These are phyloP conservation scores for Casuarina equisetifolia DNA, from an alignment of 306 rosid genomes.

Conservation along the genomic window DNA sequence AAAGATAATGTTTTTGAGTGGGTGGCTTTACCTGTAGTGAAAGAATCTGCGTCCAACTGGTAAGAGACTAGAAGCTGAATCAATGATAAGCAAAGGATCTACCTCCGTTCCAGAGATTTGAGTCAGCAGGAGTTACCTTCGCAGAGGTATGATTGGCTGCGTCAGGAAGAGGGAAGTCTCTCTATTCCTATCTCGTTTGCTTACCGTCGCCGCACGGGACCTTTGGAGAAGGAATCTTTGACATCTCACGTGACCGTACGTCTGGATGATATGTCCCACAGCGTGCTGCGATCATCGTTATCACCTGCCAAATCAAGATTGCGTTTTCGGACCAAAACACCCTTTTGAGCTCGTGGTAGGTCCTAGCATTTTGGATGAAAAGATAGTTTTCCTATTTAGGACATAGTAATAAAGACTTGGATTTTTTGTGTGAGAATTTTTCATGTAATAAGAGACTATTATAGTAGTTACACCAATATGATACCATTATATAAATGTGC, in stretches of 20 bases:
- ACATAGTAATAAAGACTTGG: no score
- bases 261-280: no score
- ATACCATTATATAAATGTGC: no score
- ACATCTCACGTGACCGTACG: no score
- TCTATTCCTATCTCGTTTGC: background rate
- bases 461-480: no score
- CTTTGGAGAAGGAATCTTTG: no score
- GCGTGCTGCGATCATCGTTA: no score
- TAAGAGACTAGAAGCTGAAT: conserved; percentile 12
- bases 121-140: background rate
- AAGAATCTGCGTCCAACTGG: background rate
- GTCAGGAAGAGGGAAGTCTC: conserved; percentile 12
- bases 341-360: no score
- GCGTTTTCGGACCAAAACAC: background rate
- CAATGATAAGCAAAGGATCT: conserved; percentile 5
- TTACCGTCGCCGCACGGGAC: background rate
- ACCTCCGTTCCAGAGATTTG: background rate
- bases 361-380: no score
- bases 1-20: conserved; percentile 27
- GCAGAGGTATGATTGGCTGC: conserved; percentile 14
- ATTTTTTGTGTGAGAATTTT: no score
- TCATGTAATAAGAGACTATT: no score
- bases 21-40: conserved; percentile 10
- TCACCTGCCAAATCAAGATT: background rate
- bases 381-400: no score